These are phyloP conservation scores for Alternaria dauci DNA, from an alignment of 2,329 filamentous ascomycete species.

Conservation along the genomic window DNA sequence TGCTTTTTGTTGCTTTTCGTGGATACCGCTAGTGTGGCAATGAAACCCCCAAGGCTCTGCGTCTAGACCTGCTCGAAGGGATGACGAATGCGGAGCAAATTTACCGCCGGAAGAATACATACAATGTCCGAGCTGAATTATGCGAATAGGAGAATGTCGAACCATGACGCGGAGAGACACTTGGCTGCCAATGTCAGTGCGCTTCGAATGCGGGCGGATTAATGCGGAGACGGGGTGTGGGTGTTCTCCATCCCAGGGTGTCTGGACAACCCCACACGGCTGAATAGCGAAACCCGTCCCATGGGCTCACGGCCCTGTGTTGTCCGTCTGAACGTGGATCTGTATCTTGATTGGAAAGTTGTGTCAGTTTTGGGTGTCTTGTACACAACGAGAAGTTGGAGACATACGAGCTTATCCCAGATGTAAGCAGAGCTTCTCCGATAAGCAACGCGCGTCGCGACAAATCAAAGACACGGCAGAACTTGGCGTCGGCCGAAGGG, in stretches of 20 bases:
- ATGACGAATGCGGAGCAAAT: constrained; percentile 20
- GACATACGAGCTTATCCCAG: constrained; percentile 25
- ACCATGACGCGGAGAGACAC: constrained; percentile 7
- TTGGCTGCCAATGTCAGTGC: constrained; percentile 31
- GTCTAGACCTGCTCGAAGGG: constrained; percentile 14
- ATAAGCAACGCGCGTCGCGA: constrained; percentile 30
- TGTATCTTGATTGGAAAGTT: constrained; percentile 20
- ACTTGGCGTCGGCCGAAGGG: constrained; percentile 1
- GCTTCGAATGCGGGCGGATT: constrained; percentile 11
- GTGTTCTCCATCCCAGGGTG: constrained; percentile 25
- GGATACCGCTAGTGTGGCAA: constrained; percentile 27
- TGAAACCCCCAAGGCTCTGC: constrained; percentile 2
- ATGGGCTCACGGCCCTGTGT: constrained; percentile 24
- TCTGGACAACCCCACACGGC: constrained; percentile 31
- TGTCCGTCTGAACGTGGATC: constrained; percentile 29
- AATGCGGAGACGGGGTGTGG: constrained; percentile 18
- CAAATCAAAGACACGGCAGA: constrained; percentile 10
- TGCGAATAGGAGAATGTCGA: constrained; percentile 18
- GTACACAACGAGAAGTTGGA: constrained; percentile 15
- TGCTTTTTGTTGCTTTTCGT: constrained; percentile 27
- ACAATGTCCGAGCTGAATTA: constrained; percentile 11
- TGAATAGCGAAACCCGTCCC: constrained; percentile 21
- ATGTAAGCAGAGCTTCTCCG: constrained; percentile 20
- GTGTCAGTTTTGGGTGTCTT: constrained; percentile 19
- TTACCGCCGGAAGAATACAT: constrained; percentile 25